Conservation (phyloP, 2,329 filamentous ascomycete genomes). For the Diaporthe destruens region DNA sequence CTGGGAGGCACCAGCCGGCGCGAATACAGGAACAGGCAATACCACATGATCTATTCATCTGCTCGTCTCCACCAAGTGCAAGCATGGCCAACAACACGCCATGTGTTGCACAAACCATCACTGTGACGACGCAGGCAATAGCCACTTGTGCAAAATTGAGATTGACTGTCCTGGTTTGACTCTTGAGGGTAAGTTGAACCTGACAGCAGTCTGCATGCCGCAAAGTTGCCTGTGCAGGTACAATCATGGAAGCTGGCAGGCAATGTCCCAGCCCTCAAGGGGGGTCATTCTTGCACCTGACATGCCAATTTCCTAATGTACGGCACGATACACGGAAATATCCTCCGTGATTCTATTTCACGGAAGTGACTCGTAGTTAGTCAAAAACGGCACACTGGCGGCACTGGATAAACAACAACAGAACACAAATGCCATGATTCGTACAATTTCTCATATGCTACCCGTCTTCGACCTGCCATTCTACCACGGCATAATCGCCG, state of each 20-base stretch:
- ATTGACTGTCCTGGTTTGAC: not conserved
- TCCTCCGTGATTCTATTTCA: not conserved
- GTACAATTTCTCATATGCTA: conserved; percentile 38
- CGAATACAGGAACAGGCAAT: not conserved
- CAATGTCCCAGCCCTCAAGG: not conserved
- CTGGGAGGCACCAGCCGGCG: not conserved
- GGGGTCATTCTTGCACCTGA: too few species aligned
- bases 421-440: conserved; percentile 38
- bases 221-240: too few species aligned
- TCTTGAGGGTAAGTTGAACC: too few species aligned
- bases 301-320: not conserved
- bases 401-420: not conserved
- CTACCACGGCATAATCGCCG: not conserved
- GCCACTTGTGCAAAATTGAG: too few species aligned
- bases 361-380: not conserved
- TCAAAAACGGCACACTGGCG: not conserved
- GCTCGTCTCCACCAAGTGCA: not conserved
- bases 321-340: not conserved
- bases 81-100: not conserved
- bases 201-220: too few species aligned
- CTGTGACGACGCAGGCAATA: not conserved
- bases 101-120: not conserved
- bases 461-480: not conserved
- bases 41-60: not conserved
- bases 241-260: not conserved